Evolutionary conservation across 768 basidiomycete species (phyloP).

Genomic region (Boletus tylopilopsis): DNA sequence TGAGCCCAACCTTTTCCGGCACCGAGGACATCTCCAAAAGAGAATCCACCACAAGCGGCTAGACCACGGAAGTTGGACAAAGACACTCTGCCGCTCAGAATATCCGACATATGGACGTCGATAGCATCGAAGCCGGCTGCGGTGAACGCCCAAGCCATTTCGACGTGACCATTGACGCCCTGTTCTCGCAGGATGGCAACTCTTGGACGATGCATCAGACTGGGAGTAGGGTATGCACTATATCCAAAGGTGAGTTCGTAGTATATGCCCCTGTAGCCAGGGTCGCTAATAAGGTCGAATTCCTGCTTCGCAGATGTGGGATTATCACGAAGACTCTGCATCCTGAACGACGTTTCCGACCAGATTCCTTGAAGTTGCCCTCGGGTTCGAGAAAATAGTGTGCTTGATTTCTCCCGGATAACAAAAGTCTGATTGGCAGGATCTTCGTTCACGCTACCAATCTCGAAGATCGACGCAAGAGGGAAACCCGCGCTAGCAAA

Average conservation of each 20-base stretch:
- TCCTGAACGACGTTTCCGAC: slow-evolving; percentile 92
- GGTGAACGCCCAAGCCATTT: slow-evolving; percentile 98
- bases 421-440: slow-evolving; percentile 58
- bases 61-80: slow-evolving; percentile 78
- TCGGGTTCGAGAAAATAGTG: slow-evolving; percentile 65
- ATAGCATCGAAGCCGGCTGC: slow-evolving; percentile 92
- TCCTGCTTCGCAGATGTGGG: slow-evolving; percentile 76
- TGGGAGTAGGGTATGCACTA: slow-evolving; percentile 32
- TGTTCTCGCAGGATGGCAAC: slow-evolving; percentile 97
- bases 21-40: slow-evolving; percentile 96
- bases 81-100: slow-evolving; percentile 65
- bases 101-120: slow-evolving; percentile 98
- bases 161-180: slow-evolving; percentile 95
- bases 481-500: slow-evolving; percentile 80
- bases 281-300: slow-evolving; percentile 67
- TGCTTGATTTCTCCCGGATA: slow-evolving; percentile 46
- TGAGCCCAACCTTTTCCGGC: slow-evolving; percentile 98
- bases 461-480: slow-evolving; percentile 64
- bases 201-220: slow-evolving; percentile 60
- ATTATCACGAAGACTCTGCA: slow-evolving; percentile 89
- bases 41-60: slow-evolving; percentile 97
- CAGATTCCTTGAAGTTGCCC: slow-evolving; percentile 75
- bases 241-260: slow-evolving; percentile 67
- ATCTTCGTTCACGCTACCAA: slow-evolving; percentile 64
- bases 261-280: slow-evolving; percentile 56